These are phyloP conservation scores for Talaromyces sp. DNA, from an alignment of 2,329 filamentous ascomycete genomes.

Conservation along the genomic window DNA sequence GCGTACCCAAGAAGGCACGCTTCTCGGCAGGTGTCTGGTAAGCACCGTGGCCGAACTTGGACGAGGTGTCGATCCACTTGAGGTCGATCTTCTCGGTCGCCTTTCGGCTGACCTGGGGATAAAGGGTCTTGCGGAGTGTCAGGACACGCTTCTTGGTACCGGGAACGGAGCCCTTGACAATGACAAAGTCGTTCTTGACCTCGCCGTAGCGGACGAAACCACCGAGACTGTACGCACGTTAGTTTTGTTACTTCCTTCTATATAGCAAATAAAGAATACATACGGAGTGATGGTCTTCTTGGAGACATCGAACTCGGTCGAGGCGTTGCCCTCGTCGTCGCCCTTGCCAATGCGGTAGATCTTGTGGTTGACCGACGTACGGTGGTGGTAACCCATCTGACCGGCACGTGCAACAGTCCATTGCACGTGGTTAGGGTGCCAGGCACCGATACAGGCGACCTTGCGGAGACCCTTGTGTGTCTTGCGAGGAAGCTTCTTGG, in stretches of 20 bases:
- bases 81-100: conserved; percentile 98
- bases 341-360: conserved; percentile 97
- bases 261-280: conserved; percentile 41
- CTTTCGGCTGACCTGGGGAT: conserved; percentile 89
- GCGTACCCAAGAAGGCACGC: conserved; percentile 92
- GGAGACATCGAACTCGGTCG: conserved; percentile 92
- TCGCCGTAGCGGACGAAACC: conserved; percentile 99
- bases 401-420: conserved; percentile 99
- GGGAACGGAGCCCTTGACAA: conserved; percentile 96
- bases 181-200: conserved; percentile 98
- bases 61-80: conserved; percentile 99
- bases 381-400: conserved; percentile 99
- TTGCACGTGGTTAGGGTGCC: conserved; percentile 99
- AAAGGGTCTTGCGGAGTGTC: conserved; percentile 98
- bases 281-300: conserved; percentile 99
- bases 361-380: conserved; percentile 99
- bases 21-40: conserved; percentile 99
- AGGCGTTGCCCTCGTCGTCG: conserved; percentile 82
- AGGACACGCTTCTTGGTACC: conserved; percentile 99
- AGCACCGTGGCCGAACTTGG: conserved; percentile 99
- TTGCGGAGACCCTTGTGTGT: conserved; percentile 99
- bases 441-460: conserved; percentile 99
- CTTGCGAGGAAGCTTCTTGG: conserved; percentile 99
- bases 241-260: background rate
- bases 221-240: conserved; percentile 65